These are phyloP conservation scores for Yamadazyma nakazawae DNA, from an alignment of 805 yeast species.

Conservation along the genomic window DNA sequence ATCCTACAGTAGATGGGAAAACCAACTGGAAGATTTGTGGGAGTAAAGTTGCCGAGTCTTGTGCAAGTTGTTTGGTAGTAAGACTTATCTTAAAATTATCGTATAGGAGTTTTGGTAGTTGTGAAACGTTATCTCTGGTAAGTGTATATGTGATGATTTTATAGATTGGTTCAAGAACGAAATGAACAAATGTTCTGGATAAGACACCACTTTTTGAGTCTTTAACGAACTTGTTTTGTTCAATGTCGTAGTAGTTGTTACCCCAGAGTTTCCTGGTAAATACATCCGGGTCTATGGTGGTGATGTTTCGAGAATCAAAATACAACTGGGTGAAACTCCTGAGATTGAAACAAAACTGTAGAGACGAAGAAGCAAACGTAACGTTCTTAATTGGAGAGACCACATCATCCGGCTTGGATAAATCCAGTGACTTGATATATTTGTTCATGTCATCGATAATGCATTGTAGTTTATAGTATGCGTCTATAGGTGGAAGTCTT, in stretches of 20 bases:
- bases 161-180: constrained; percentile 77
- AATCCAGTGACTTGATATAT: constrained; percentile 38
- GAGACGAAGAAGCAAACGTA: constrained; percentile 65
- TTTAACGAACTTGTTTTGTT: constrained; percentile 43
- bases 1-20: constrained; percentile 39
- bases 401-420: constrained; percentile 27
- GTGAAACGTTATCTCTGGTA: constrained; percentile 43
- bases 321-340: constrained; percentile 59
- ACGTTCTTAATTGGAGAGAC: constrained; percentile 43
- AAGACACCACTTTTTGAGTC: constrained; percentile 20
- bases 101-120: constrained; percentile 44
- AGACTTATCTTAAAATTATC: constrained; percentile 47
- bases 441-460: constrained; percentile 63
- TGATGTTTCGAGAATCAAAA: constrained; percentile 16
- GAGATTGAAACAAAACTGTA: constrained; percentile 64
- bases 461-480: constrained; percentile 63
- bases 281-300: constrained; percentile 21
- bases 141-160: constrained; percentile 64
- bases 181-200: constrained; percentile 53
- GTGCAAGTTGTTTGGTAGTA: constrained; percentile 35
- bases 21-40: constrained; percentile 50
- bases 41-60: constrained; percentile 61
- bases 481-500: constrained; percentile 68
- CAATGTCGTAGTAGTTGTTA: constrained; percentile 49
- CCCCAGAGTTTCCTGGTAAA: constrained; percentile 76